Percentiles rank a stretch among this genome's conserved stretches.
phyloP scores from a whole-genome alignment of 768 basidiomycete species.

The Tricholoma terreum region DNA sequence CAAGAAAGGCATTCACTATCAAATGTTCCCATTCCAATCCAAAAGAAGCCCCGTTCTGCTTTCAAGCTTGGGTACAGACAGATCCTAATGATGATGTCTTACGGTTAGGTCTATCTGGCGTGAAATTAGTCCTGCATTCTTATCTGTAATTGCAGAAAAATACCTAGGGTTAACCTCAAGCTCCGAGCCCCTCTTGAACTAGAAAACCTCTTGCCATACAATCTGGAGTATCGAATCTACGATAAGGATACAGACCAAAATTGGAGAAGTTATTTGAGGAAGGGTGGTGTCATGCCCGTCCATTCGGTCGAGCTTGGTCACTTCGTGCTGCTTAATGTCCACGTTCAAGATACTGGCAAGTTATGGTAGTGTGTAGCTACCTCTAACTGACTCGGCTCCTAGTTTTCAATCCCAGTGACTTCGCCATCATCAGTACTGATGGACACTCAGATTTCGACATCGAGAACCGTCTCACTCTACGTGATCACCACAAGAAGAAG shows the following conservation, averaged over 20 bases:
- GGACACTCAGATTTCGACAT: conserved; percentile 84
- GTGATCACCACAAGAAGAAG: conserved; percentile 72
- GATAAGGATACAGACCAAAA: conserved; percentile 94
- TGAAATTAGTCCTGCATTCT: neutral
- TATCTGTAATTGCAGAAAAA: conserved; percentile 48
- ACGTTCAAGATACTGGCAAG: conserved; percentile 86
- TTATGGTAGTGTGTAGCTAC: neutral
- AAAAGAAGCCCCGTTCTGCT: conserved; percentile 86
- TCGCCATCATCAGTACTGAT: conserved; percentile 95
- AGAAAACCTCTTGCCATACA: conserved; percentile 93
- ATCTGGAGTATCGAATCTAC: conserved; percentile 93
- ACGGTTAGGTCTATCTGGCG: conserved; percentile 41
- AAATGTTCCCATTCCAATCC: conserved; percentile 81
- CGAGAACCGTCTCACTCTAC: conserved; percentile 68
- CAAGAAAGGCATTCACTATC: conserved; percentile 67
- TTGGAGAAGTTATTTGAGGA: conserved; percentile 89
- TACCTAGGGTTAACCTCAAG: conserved; percentile 80
- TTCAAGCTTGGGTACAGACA: conserved; percentile 87
- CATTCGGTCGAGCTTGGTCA: conserved; percentile 93
- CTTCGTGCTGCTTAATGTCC: conserved; percentile 84
- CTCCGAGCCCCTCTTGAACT: conserved; percentile 93
- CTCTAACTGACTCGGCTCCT: neutral
- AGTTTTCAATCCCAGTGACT: conserved; percentile 91
- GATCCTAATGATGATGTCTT: conserved; percentile 50
- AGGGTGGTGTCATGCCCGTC: conserved; percentile 93